Conservation (phyloP, 257 asterid genomes). For the Verbascum thapsus region DNA sequence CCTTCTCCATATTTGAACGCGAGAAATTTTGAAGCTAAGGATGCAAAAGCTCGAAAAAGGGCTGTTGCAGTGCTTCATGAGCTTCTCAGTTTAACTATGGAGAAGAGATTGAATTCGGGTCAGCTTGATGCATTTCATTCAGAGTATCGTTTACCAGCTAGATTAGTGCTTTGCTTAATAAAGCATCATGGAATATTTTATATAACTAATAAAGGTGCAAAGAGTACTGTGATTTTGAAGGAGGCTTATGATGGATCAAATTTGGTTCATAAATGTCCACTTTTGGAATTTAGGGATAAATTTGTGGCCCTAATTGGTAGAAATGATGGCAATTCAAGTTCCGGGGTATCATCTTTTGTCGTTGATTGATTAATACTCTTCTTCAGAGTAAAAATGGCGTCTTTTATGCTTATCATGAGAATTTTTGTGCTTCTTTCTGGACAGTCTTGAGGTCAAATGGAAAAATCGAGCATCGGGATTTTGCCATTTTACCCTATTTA, state of each 20-base stretch:
- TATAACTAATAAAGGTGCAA: slow-evolving; percentile 81
- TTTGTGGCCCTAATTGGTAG: slow-evolving; percentile 67
- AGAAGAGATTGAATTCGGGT: slow-evolving; percentile 78
- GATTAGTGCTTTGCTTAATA: slow-evolving; percentile 76
- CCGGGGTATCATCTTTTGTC: slow-evolving; percentile 25
- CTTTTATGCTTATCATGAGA: slow-evolving; percentile 7
- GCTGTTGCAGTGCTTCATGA: slow-evolving; percentile 90
- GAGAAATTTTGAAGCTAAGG: slow-evolving; percentile 62
- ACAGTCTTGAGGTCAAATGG: neutral
- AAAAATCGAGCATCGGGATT: neutral
- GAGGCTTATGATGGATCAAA: slow-evolving; percentile 80
- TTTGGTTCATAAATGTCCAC: slow-evolving; percentile 63
- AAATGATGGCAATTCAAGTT: slow-evolving; percentile 39
- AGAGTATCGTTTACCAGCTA: slow-evolving; percentile 71
- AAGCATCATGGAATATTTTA: slow-evolving; percentile 89
- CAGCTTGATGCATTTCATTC: slow-evolving; percentile 86
- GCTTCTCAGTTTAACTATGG: slow-evolving; percentile 87
- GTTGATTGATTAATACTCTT: slow-evolving; percentile 16
- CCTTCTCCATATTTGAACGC: slow-evolving; percentile 97
- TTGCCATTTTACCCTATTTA: neutral
- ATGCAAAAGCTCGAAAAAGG: slow-evolving; percentile 81
- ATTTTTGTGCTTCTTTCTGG: neutral
- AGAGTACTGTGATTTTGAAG: slow-evolving; percentile 77
- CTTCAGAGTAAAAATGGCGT: neutral
- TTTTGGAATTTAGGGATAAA: slow-evolving; percentile 58